Base-by-base conservation (phyloP, 257 asterid genomes). In the Scutellaria galericulata region DNA sequence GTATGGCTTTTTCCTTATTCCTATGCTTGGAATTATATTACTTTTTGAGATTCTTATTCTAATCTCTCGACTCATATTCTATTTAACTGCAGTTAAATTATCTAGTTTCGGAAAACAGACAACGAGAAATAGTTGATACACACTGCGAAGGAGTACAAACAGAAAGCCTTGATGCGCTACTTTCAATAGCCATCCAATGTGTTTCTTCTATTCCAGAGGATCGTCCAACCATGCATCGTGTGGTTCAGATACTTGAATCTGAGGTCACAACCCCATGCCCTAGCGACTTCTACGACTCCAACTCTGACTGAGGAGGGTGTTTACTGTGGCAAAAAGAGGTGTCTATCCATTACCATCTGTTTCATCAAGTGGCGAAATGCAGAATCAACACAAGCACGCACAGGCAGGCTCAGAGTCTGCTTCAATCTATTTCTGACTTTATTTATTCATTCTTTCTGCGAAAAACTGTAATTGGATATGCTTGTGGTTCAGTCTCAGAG, bases 191-290 rank as follows among this genome's bases (percentile, higher is more conserved):
- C 58, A 88, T 87, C 80, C 96, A 89, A 46, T 93, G 98, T 15
- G 97, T 93, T 7, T 89, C 92, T 74, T 83, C 94, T 65, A 78
- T 70, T 63, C 96, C 98, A 0, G 97, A 93, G 70, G 97, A 93
- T 63, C 92, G 98, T 75, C 98, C 97, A 75, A 87, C 98, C 46
- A 93, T 90, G 88, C 97, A 90, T 78, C 78, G 96, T 70, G 96
- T 93, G 15, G 95, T 89, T 72, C 98, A 93, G 79, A 83, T 84
- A 63, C 93, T 93, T 13, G 98, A 93, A 86, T 87, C 98, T 3
- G 96, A 90, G 85, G 90, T 90, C 62, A 89, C 82, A 75, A 93
- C 96, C 27, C 97, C 98, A 8, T 90, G 96, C 77, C 97, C 97
- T 5, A 90, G 98, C 63, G 98, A 89, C 75, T 89, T 93, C 85